Base-by-base conservation (phyloP, 495 filamentous ascomycete genomes). In the Penicillium ochrochloron region DNA sequence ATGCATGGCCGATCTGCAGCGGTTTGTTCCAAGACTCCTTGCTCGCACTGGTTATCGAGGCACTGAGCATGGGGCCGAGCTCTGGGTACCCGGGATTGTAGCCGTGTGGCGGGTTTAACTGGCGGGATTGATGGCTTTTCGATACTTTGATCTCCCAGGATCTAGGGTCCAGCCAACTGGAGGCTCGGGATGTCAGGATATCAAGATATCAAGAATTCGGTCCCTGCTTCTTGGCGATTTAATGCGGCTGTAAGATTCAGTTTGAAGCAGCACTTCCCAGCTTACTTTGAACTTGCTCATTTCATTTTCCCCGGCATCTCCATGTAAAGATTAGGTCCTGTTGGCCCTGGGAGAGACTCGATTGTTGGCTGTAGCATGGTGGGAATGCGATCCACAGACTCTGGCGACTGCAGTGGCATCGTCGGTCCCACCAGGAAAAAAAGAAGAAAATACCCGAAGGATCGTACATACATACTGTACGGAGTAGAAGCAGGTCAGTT, bases 1-100 rank as follows among this genome's bases (percentile, higher is more conserved):
- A 72, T 74, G 69, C 70, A 17, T 52, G 27, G 70, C 58, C 42
- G 59, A 63, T 69, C 57, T 59, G 46, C 61, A 68, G 25, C 48
- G 14, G 48, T 15, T 52, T 52, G 2, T 34, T 35, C 27, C 11
- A 35, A 21, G 15, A n/a, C 53, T 56, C 53, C 53, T 56, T 34
- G 53, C 33, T 37, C n/a, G 31, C 52, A 34, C 23, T 29, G 23
- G 12, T n/a, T 31, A 21, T 52, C 48, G 15, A 27, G 14, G 21
- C 25, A 17, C 14, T 25, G 48, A 27, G 25, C 15, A 52, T 48
- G 44, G 21, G 44, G 44, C 19, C 21, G 48, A 31, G 48, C 25
- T 25, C 48, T 12, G 25, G 12, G 25, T 5, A 33, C 3, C 48
- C 48, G 48, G 48, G 48, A 52, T 52, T 12, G 12, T 31, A 52